Conservation (phyloP, 805 yeast genomes). For the Deakozyma indianensis region DNA sequence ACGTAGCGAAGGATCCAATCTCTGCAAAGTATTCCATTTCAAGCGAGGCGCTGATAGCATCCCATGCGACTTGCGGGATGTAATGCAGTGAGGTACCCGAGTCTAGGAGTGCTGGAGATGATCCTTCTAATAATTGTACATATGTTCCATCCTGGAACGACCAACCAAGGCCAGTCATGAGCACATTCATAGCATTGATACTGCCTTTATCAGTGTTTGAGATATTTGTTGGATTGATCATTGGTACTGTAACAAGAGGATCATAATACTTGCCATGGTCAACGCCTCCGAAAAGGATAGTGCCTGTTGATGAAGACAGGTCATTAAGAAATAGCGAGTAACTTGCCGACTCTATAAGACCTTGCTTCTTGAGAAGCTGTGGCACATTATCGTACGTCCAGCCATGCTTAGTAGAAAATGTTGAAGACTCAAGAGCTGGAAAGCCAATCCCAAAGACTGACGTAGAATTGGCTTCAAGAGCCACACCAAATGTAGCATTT, state of each 20-base stretch:
- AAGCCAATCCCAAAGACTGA: conserved; percentile 66
- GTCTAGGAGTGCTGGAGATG: conserved; percentile 33
- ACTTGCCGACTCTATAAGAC: conserved; percentile 24
- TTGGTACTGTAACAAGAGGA: conserved; percentile 16
- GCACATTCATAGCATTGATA: neutral
- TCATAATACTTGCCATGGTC: conserved; percentile 25
- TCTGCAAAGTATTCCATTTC: neutral
- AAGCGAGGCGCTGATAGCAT: conserved; percentile 4
- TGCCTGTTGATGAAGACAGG: conserved; percentile 18
- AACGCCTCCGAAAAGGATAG: conserved; percentile 25
- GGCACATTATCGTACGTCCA: conserved; percentile 17
- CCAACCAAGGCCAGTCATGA: neutral
- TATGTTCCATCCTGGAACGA: neutral
- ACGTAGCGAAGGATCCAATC: neutral
- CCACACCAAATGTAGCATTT: conserved; percentile 49
- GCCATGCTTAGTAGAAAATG: conserved; percentile 3
- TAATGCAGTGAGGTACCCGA: conserved; percentile 42
- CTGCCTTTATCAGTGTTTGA: conserved; percentile 26
- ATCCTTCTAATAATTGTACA: conserved; percentile 1
- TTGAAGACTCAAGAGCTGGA: conserved; percentile 33
- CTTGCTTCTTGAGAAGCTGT: conserved; percentile 20
- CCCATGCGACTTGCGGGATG: conserved; percentile 26
- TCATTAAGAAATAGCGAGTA: conserved; percentile 31
- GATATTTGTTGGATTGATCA: conserved; percentile 7
- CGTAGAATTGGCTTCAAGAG: conserved; percentile 40